Evolutionary conservation across 139 green algal species (phyloP).

Genomic region (Tetratostichococcus sp.): DNA sequence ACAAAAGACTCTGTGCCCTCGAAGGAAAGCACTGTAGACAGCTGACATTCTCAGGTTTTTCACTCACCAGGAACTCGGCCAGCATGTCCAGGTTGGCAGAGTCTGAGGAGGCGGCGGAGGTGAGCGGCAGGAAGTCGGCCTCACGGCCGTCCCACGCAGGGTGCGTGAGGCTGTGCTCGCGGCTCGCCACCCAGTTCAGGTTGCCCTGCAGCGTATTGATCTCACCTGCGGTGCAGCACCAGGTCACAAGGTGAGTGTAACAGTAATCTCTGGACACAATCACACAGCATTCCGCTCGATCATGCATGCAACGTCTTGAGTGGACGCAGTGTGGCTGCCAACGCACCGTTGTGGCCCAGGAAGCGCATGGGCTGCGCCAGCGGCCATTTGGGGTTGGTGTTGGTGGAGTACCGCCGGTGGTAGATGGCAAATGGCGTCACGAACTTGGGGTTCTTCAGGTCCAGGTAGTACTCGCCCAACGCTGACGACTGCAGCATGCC

Average conservation of each 20-base stretch:
- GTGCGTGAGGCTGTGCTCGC: constrained; percentile 81
- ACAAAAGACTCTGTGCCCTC: too few species aligned
- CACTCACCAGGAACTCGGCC: constrained; percentile 88
- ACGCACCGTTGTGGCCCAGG: constrained; percentile 96
- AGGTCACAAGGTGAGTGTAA: too few species aligned
- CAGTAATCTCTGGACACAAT: too few species aligned
- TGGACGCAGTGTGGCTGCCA: not conserved
- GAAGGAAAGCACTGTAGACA: too few species aligned
- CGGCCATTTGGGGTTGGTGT: constrained; percentile 97
- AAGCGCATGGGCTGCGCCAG: constrained; percentile 98
- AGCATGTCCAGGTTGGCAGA: constrained; percentile 95
- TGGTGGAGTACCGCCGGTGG: constrained; percentile 98
- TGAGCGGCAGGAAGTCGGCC: constrained; percentile 84
- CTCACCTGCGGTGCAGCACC: constrained; percentile 58
- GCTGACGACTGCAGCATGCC: constrained; percentile 87
- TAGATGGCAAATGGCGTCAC: constrained; percentile 94
- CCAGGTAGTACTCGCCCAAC: constrained; percentile 85
- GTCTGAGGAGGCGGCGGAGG: constrained; percentile 77
- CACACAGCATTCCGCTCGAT: too few species aligned
- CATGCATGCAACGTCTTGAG: too few species aligned
- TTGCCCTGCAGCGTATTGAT: constrained; percentile 99
- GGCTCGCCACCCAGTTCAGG: constrained; percentile 96
- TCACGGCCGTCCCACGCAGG: constrained; percentile 89
- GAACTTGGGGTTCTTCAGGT: constrained; percentile 84
- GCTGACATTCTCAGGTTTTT: too few species aligned